Conservation (phyloP, 2,329 filamentous ascomycete genomes). For the Paecilomyces formosus region DNA sequence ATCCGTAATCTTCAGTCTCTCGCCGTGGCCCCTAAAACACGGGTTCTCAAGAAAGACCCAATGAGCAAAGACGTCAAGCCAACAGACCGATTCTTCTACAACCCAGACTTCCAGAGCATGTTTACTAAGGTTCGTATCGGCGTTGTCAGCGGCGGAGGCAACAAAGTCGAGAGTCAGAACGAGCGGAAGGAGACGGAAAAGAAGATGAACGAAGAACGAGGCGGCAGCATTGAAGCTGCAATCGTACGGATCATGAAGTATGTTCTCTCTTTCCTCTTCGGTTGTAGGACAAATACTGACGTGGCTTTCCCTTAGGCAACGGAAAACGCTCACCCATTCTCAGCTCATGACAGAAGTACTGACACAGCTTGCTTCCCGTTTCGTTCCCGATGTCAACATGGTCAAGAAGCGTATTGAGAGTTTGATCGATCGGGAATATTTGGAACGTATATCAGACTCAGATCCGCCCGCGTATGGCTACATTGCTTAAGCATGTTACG, state of each 20-base stretch:
- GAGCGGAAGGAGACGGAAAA: constrained; percentile 48
- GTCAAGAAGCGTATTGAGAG: constrained; percentile 47
- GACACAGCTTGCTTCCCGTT: constrained; percentile 40
- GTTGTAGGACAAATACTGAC: constrained; percentile 1
- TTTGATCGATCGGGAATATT: constrained; percentile 47
- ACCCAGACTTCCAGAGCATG: constrained; percentile 72
- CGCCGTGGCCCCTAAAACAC: constrained; percentile 73
- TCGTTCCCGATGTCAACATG: constrained; percentile 46
- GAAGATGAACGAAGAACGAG: constrained; percentile 44
- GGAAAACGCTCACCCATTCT: constrained; percentile 41
- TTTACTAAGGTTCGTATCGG: constrained; percentile 84
- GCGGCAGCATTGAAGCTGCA: constrained; percentile 44
- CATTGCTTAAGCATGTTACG: constrained; percentile 24
- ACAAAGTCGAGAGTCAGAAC: constrained; percentile 70
- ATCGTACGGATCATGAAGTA: constrained; percentile 50
- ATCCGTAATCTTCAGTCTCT: constrained; percentile 72
- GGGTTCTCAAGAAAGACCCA: constrained; percentile 73
- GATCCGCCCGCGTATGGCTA: constrained; percentile 41
- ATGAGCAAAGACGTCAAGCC: constrained; percentile 68
- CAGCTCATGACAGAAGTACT: constrained; percentile 46
- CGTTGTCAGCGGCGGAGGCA: constrained; percentile 65
- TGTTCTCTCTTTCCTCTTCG: constrained; percentile 6
- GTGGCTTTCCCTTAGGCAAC: constrained; percentile 28
- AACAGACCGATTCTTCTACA: constrained; percentile 75
- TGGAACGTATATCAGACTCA: constrained; percentile 36